These are phyloP conservation scores for Schizophyllum amplum DNA, from an alignment of 1,284 basidiomycete species.

Conservation along the genomic window DNA sequence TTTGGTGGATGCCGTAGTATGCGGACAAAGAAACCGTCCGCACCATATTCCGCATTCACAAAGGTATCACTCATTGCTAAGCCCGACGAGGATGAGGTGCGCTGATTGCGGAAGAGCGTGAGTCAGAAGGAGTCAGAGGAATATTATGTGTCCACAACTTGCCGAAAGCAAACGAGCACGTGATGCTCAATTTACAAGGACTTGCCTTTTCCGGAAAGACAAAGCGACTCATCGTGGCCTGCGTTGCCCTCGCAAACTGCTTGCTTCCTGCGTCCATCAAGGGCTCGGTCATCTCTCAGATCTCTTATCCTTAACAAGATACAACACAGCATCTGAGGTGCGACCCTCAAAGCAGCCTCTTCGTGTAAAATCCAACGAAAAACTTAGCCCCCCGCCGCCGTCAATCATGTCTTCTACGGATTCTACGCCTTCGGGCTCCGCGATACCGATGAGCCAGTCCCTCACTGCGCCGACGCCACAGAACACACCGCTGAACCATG, in stretches of 20 bases:
- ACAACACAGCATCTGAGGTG: background rate
- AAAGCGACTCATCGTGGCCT: background rate
- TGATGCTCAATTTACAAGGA: too few species aligned
- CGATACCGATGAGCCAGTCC: slow-evolving; percentile 29
- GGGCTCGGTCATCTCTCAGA: background rate
- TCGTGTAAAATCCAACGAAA: background rate
- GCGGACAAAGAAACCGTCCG: too few species aligned
- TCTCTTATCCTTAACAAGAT: background rate
- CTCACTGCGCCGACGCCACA: slow-evolving; percentile 39
- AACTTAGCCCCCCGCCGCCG: background rate
- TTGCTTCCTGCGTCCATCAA: background rate
- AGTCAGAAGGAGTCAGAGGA: too few species aligned
- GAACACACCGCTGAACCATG: slow-evolving; percentile 37
- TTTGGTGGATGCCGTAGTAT: too few species aligned
- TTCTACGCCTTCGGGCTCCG: slow-evolving; percentile 16
- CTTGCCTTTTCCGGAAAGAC: background rate
- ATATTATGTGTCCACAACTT: too few species aligned
- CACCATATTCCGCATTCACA: too few species aligned
- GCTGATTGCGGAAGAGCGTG: too few species aligned
- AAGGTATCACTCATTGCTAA: too few species aligned
- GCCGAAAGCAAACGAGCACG: too few species aligned
- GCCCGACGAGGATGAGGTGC: too few species aligned
- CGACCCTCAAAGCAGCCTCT: background rate
- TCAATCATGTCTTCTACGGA: background rate
- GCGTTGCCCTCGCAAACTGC: background rate